Evolutionary conservation across 2,329 filamentous ascomycete genomes (phyloP).

Genomic region (Xylariaceae sp.): DNA sequence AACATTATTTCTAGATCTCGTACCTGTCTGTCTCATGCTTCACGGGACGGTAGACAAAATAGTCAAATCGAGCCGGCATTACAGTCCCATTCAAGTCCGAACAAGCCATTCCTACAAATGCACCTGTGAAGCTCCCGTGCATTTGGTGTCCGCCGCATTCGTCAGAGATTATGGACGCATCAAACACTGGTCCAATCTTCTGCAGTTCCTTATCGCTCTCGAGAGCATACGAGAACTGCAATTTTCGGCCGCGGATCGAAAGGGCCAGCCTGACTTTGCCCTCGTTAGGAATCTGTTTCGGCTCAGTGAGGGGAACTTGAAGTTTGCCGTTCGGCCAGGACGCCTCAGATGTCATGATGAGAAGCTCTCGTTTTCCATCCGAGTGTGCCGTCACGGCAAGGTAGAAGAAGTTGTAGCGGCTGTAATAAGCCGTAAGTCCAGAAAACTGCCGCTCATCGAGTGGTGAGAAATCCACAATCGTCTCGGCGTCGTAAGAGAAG

Average conservation of each 20-base stretch:
- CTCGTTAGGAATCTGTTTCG: constrained; percentile 57
- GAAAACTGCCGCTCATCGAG: constrained; percentile 66
- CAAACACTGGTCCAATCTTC: constrained; percentile 60
- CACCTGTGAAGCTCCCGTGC: constrained; percentile 69
- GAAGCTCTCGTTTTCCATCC: constrained; percentile 62
- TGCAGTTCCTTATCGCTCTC: constrained; percentile 49
- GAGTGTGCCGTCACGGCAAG: constrained; percentile 62
- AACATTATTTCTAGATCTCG: constrained; percentile 42
- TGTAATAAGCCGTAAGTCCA: constrained; percentile 67
- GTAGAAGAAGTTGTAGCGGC: constrained; percentile 70
- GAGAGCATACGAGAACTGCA: constrained; percentile 64
- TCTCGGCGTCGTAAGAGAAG: constrained; percentile 67
- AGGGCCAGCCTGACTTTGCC: constrained; percentile 61
- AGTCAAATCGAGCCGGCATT: constrained; percentile 54
- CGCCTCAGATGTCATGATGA: constrained; percentile 61
- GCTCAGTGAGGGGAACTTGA: constrained; percentile 47
- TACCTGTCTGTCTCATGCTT: constrained; percentile 56
- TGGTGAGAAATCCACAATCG: constrained; percentile 58
- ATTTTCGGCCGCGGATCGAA: constrained; percentile 53
- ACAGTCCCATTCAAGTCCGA: constrained; percentile 61
- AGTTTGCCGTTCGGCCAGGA: constrained; percentile 61
- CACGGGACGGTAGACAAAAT: constrained; percentile 58
- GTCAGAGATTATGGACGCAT: constrained; percentile 65
- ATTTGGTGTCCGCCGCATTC: constrained; percentile 67
- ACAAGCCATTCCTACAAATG: constrained; percentile 62